phyloP scores from a whole-genome alignment of 1,139 yeast genomes.

The Blastobotrys arbuscula region DNA sequence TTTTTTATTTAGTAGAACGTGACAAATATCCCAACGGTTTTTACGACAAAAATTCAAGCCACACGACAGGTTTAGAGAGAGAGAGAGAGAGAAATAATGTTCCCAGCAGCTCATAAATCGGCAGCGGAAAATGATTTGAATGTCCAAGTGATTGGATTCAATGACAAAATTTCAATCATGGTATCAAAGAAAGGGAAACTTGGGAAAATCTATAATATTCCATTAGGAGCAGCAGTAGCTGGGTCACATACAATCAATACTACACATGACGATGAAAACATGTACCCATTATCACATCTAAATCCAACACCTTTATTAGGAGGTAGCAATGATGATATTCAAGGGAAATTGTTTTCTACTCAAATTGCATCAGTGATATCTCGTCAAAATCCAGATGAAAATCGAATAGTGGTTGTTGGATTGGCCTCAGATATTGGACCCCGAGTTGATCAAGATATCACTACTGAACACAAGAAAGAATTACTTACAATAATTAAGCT shows the following conservation, averaged over 20 bases:
- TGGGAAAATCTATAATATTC: constrained; percentile 29
- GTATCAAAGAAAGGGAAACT: constrained; percentile 32
- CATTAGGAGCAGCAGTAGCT: constrained; percentile 21
- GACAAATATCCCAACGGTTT: no score
- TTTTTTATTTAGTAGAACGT: no score
- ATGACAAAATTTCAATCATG: constrained; percentile 33
- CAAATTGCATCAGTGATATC: constrained; percentile 35
- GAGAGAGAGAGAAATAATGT: background rate
- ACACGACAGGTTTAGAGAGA: no score
- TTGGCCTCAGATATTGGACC: constrained; percentile 33
- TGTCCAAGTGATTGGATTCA: constrained; percentile 30
- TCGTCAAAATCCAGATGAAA: constrained; percentile 35
- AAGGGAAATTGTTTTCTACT: constrained; percentile 33
- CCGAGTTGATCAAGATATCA: constrained; percentile 21
- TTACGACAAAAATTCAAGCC: no score
- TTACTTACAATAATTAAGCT: constrained; percentile 31
- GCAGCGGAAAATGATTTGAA: constrained; percentile 21
- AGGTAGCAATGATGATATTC: constrained; percentile 27
- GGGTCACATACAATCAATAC: constrained; percentile 5
- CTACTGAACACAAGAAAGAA: constrained; percentile 28
- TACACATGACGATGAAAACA: constrained; percentile 12
- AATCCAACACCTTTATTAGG: constrained; percentile 36
- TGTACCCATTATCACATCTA: constrained; percentile 32
- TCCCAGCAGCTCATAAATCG: constrained; percentile 9
- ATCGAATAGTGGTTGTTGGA: constrained; percentile 35